These are phyloP conservation scores for Ananas comosus DNA, from an alignment of 176 grass and related monocot species.

Conservation along the genomic window DNA sequence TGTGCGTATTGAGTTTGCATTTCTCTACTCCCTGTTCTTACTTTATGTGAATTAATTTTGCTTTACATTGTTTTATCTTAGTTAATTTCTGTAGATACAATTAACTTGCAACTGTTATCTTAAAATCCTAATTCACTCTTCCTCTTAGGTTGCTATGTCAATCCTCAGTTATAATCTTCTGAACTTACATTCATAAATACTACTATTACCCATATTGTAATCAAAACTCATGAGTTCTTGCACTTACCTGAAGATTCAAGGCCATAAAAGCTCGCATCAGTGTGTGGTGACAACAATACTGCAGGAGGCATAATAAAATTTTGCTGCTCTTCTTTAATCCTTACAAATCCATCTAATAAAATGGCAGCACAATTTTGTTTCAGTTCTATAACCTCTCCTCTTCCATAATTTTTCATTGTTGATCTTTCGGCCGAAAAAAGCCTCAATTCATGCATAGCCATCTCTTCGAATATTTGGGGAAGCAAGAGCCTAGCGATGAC, in stretches of 20 bases:
- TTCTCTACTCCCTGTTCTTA: too few relatives aligned
- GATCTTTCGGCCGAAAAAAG: conserved; percentile 61
- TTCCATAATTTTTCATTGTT: conserved; percentile 55
- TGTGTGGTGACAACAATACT: conserved; percentile 42
- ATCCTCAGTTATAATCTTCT: too few relatives aligned
- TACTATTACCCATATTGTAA: not conserved
- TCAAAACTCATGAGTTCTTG: not conserved
- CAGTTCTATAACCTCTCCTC: conserved; percentile 60
- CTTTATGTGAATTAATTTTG: too few relatives aligned
- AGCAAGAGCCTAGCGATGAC: conserved; percentile 63
- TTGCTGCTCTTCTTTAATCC: conserved; percentile 28
- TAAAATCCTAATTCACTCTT: too few relatives aligned
- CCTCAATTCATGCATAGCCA: conserved; percentile 80
- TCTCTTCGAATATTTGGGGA: conserved; percentile 84
- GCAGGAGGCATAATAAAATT: conserved; percentile 54
- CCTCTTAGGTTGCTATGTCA: too few relatives aligned
- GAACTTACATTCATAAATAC: too few relatives aligned
- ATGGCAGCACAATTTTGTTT: conserved; percentile 47
- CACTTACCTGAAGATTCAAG: conserved; percentile 67
- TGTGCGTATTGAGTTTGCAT: too few relatives aligned
- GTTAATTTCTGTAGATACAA: too few relatives aligned
- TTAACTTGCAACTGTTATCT: too few relatives aligned
- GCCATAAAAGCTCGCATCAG: conserved; percentile 40
- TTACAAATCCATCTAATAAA: conserved; percentile 89
- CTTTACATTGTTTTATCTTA: too few relatives aligned